Base-by-base conservation (phyloP, 169 alveolate species). In the Plasmodium berghei region DNA sequence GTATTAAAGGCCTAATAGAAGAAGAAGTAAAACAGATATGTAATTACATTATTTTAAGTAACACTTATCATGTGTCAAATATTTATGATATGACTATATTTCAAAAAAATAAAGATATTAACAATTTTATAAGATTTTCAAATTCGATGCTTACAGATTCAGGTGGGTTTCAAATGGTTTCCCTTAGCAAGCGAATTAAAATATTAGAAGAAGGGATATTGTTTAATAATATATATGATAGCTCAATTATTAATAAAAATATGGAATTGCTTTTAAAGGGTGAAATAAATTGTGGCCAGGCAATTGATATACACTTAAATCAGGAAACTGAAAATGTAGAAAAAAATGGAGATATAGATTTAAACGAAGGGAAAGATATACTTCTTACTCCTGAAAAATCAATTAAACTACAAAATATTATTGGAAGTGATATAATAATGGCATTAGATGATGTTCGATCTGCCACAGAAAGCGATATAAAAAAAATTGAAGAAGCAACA, bases 381-480 rank as follows among this genome's bases (percentile, higher is more conserved):
- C 91, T 96, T 56, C 93, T 98, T 54, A 97, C 99, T 0, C 99
- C 99, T 9, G 99, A 98, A 92, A 96, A 96, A 66, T 97, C 99
- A 0, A 97, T 98, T 72, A 93, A 95, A 59, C 95, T 94, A 10
- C 97, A 98, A 94, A 98, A 98, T 93, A 83, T 95, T 28, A 97
- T 98, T 18, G 99, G 99, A 10, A 97, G 99, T 20, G 99, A 99
- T 90, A 97, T 98, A 10, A 97, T 97, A 91, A 99, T 99, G 99
- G 99, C 98, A 61, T 90, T 99, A 49, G 99, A 99, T 94, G 99
- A 99, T 92, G 99, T 99, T 26, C 97, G 97, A 12, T 86, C 96
- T 24, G 94, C 98, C 12, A 61, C 83, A 54, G 93, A 94, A 28
- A 92, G 92, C 20, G 93, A 93, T 34, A 87, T 75, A 24, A 55